These are phyloP conservation scores for Meyerozyma elateridarum DNA, from an alignment of 1,139 yeast species.

Conservation along the genomic window DNA sequence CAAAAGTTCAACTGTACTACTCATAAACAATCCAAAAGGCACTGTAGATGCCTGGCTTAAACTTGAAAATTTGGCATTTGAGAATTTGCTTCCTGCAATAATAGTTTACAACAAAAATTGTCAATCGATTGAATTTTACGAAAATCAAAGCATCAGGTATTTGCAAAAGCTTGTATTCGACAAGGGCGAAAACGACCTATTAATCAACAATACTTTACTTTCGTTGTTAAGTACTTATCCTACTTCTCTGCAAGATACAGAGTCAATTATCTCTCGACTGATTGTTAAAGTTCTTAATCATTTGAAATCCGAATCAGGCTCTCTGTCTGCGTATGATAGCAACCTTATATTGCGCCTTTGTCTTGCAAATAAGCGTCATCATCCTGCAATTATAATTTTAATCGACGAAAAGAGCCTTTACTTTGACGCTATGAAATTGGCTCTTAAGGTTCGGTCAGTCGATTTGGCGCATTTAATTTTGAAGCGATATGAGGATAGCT, in stretches of 20 bases:
- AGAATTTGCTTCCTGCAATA: conserved; percentile 70
- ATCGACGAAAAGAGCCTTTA: conserved; percentile 59
- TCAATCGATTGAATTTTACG: conserved; percentile 20
- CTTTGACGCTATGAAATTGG: conserved; percentile 78
- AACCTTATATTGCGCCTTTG: conserved; percentile 77
- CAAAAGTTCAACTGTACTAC: conserved; percentile 59
- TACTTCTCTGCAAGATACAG: conserved; percentile 25
- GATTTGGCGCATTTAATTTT: conserved; percentile 48
- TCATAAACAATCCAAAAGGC: conserved; percentile 62
- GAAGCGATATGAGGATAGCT: conserved; percentile 23
- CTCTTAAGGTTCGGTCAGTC: conserved; percentile 57
- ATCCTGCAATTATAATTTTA: conserved; percentile 68
- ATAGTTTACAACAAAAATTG: conserved; percentile 57
- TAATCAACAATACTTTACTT: conserved; percentile 68
- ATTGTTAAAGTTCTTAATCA: conserved; percentile 27
- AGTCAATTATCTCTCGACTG: conserved; percentile 25
- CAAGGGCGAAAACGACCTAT: conserved; percentile 42
- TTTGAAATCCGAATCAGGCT: conserved; percentile 17
- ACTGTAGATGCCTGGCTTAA: conserved; percentile 82
- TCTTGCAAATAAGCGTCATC: conserved; percentile 50
- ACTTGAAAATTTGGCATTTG: conserved; percentile 44
- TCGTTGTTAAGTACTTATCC: conserved; percentile 65
- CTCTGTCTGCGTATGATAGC: conserved; percentile 42
- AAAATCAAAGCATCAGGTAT: conserved; percentile 65
- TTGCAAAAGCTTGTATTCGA: conserved; percentile 56